phyloP scores from a whole-genome alignment of 129 eudicot species.

The Centella asiatica region DNA sequence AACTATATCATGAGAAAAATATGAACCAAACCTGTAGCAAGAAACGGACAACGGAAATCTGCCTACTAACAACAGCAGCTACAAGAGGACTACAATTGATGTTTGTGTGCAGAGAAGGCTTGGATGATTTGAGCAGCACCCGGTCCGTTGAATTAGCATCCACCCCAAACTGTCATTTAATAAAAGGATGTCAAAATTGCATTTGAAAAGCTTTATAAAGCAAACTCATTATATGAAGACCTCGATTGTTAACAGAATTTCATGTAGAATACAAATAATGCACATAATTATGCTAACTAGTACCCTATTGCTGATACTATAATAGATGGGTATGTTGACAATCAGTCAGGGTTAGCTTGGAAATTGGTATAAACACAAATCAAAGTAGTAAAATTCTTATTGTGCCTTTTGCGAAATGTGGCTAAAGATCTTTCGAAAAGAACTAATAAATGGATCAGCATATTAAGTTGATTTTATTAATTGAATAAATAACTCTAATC shows the following conservation, averaged over 20 bases:
- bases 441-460: background rate
- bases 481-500: background rate
- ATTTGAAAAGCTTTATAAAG: background rate
- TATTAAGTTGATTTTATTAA: background rate
- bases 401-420: background rate
- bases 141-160: conserved; percentile 62
- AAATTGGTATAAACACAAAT: no score
- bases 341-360: no score
- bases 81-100: conserved; percentile 67
- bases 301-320: no score
- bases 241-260: no score
- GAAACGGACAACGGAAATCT: conserved; percentile 43
- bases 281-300: no score
- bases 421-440: background rate
- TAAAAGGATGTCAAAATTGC: background rate
- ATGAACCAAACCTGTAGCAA: conserved; percentile 42
- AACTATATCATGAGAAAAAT: background rate
- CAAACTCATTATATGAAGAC: background rate
- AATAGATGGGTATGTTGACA: no score
- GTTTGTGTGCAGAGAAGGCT: conserved; percentile 72
- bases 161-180: conserved; percentile 56
- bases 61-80: conserved; percentile 74
- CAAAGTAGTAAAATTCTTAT: no score
- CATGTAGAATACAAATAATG: no score
- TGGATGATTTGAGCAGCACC: conserved; percentile 75